Conservation (phyloP, 2,329 filamentous ascomycete genomes). For the Cercospora nicotianae region DNA sequence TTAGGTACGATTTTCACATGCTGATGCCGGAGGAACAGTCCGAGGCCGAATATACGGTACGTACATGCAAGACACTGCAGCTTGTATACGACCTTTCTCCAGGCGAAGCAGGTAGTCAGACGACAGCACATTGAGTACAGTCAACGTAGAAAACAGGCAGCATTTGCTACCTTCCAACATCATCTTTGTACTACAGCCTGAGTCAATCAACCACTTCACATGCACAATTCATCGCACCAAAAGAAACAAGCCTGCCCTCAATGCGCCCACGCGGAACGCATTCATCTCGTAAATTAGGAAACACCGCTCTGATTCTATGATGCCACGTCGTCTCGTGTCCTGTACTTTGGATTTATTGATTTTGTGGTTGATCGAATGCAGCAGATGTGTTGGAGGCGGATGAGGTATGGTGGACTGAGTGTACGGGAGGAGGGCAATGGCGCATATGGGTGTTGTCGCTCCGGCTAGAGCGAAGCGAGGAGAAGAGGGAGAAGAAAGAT, state of each 20-base stretch:
- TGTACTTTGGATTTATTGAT: conserved; percentile 2
- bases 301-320: conserved; percentile 10
- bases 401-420: background rate
- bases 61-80: background rate
- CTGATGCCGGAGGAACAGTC: background rate
- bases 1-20: background rate
- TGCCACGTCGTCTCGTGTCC: conserved; percentile 14
- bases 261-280: conserved; percentile 16
- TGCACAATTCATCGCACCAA: background rate
- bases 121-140: background rate
- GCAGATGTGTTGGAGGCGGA: background rate
- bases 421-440: background rate
- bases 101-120: background rate
- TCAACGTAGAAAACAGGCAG: background rate
- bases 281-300: conserved; percentile 9
- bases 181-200: background rate
- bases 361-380: background rate
- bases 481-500: background rate
- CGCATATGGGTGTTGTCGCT: background rate
- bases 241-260: conserved; percentile 7
- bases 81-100: background rate
- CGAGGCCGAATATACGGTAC: background rate
- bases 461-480: background rate
- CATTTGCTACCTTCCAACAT: background rate
- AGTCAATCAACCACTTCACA: background rate